Base-by-base conservation (phyloP, 192 early-diverging fungal genomes). In the Phycomyces blakesleeanus region DNA sequence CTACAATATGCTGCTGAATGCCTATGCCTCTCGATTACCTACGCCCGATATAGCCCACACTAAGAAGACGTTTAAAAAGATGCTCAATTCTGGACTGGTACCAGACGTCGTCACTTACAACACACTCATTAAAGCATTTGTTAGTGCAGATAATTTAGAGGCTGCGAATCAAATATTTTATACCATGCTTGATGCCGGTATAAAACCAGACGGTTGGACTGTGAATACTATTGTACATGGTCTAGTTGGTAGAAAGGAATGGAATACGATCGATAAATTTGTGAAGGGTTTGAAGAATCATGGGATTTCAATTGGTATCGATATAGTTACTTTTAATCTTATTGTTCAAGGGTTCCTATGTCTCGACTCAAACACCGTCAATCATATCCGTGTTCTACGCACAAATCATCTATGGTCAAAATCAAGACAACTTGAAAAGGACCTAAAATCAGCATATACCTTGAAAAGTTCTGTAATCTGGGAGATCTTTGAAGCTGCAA, bases 61-160 rank as follows among this genome's bases (percentile, higher is more conserved):
- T 0, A 40, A 62, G 14, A 38, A 39, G 16, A 40, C 52, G 15
- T 69, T 37, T 20, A 38, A 38, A 56, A 18, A 39, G 3, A 50
- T 69, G 20, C 12, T 69, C 7, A 22, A 40, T 18, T 10, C 25
- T 18, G 58, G 58, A 2, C 27, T 62, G 11, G 21, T 15, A 2
- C 67, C 67, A 7, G 55, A 69, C 40, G 37, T 34, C 3, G 53
- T 62, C 3, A 69, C 60, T 7, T 69, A 63, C 26, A 69, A 69
- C 20, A 61, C 51, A n/a, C 39, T 69, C 26, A 69, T 69, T 16
- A 69, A 69, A n/a, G 54, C 67, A 9, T 62, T 69, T 40, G 24
- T 69, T 1, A n/a, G 37, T 55, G 15, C 29, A 9, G 34, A 49
- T 39, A 51, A 69, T 27, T 12, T 53, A 16, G 42, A 41, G 3